A percentile compares a stretch with the other conserved stretches of the same genome.
Evolutionary conservation across 768 basidiomycete genomes (phyloP).

Genomic region (Termitomyces sp.): DNA sequence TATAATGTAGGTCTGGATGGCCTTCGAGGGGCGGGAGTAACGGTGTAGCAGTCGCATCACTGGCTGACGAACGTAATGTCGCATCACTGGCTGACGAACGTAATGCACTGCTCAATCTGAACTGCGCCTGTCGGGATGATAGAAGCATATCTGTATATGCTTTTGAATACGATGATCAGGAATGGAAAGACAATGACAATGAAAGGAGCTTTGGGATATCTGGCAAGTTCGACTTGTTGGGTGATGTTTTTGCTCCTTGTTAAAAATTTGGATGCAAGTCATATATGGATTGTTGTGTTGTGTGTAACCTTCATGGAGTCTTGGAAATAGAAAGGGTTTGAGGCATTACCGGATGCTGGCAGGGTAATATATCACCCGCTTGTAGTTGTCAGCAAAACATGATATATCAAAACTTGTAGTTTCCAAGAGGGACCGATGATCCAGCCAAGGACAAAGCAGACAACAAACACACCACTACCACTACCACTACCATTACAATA

Average conservation of each 20-base stretch:
- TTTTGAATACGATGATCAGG: conserved; percentile 34
- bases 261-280: neutral
- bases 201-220: conserved; percentile 36
- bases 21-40: conserved; percentile 28
- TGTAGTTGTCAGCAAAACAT: too few species aligned
- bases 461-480: too few species aligned
- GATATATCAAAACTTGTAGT: too few species aligned
- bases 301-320: too few species aligned
- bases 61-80: conserved; percentile 25
- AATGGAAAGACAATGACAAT: conserved; percentile 31
- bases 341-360: too few species aligned
- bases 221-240: conserved; percentile 24
- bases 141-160: conserved; percentile 26
- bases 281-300: too few species aligned
- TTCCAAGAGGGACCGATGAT: too few species aligned
- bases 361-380: too few species aligned
- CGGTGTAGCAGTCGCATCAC: conserved; percentile 25
- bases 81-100: conserved; percentile 26
- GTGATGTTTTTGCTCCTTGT: conserved; percentile 20
- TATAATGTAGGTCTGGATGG: conserved; percentile 33
- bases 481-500: too few species aligned
- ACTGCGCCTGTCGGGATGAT: conserved; percentile 28
- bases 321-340: too few species aligned
- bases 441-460: too few species aligned
- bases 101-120: conserved; percentile 28